These are phyloP conservation scores for Chlorella sp. DNA, from an alignment of 139 green algal species.

Conservation along the genomic window DNA sequence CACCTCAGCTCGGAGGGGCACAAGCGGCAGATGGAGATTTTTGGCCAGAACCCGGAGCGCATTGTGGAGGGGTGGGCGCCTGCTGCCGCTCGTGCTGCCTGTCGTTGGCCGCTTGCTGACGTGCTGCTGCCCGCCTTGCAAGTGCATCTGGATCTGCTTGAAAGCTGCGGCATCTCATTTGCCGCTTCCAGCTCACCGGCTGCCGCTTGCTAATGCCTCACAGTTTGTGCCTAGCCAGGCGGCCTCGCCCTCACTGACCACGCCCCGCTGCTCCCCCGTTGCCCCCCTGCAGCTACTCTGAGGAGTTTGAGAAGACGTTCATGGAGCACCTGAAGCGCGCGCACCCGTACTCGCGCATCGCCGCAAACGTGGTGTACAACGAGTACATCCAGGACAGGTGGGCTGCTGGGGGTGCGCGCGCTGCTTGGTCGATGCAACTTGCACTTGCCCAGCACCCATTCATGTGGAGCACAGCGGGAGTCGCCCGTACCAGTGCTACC, in stretches of 20 bases:
- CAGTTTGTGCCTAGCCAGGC: no score
- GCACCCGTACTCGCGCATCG: constrained; percentile 80
- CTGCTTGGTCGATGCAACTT: not conserved
- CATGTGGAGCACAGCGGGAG: no score
- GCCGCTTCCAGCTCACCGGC: not conserved
- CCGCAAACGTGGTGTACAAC: constrained; percentile 77
- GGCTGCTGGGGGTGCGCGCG: not conserved
- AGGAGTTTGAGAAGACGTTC: constrained; percentile 91
- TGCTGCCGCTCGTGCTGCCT: no score
- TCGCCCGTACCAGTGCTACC: no score
- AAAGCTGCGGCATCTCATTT: no score
- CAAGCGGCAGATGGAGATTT: constrained; percentile 88
- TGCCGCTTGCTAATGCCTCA: no score
- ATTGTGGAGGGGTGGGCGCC: constrained; percentile 70
- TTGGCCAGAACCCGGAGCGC: constrained; percentile 81
- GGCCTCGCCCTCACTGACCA: no score
- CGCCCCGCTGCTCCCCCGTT: not conserved
- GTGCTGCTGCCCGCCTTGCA: not conserved
- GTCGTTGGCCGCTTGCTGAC: not conserved
- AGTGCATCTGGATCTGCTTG: not conserved
- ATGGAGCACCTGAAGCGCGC: constrained; percentile 87
- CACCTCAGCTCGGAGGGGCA: constrained; percentile 86
- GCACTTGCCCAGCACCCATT: not conserved
- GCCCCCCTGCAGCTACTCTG: constrained; percentile 61
- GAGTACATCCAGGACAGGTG: constrained; percentile 43